A percentile compares a stretch with the other conserved stretches of the same genome.
phyloP scores from a whole-genome alignment of 1,284 basidiomycete species.

The Tilletia walkeri region DNA sequence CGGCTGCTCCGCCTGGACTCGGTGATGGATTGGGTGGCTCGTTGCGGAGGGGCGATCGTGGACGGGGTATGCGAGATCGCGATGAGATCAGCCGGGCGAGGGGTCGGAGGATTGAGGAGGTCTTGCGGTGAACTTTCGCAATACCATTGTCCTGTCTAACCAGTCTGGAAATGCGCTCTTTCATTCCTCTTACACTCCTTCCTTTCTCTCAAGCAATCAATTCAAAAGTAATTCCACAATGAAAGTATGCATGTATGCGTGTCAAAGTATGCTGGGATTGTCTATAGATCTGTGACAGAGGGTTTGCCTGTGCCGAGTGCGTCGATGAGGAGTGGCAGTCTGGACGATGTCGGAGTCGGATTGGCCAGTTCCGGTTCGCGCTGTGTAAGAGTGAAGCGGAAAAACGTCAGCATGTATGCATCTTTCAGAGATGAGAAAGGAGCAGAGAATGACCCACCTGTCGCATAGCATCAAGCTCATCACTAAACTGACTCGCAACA shows the following conservation, averaged over 20 bases:
- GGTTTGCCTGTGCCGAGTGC: slow-evolving; percentile 10
- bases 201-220: too few species aligned
- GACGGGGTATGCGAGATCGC: slow-evolving; percentile 43
- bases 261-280: not conserved
- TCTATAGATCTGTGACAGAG: not conserved
- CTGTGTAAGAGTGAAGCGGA: not conserved
- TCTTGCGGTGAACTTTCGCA: slow-evolving; percentile 12
- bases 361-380: slow-evolving; percentile 13
- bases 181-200: too few species aligned
- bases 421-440: not conserved
- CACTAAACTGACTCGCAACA: slow-evolving; percentile 12
- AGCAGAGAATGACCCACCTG: not conserved
- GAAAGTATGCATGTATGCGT: not conserved
- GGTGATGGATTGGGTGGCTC: slow-evolving; percentile 51
- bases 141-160: not conserved
- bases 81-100: slow-evolving; percentile 44
- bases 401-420: not conserved
- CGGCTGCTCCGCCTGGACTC: slow-evolving; percentile 40
- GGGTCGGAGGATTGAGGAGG: slow-evolving; percentile 43
- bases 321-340: slow-evolving; percentile 6
- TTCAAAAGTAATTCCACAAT: not conserved
- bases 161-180: not conserved
- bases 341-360: slow-evolving; percentile 12
- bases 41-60: slow-evolving; percentile 49
- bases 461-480: slow-evolving; percentile 14